Evolutionary conservation across 306 rosid species (phyloP), one percentile per base, ranked within the genome.

Genomic region (Echinosophora koreensis): DNA sequence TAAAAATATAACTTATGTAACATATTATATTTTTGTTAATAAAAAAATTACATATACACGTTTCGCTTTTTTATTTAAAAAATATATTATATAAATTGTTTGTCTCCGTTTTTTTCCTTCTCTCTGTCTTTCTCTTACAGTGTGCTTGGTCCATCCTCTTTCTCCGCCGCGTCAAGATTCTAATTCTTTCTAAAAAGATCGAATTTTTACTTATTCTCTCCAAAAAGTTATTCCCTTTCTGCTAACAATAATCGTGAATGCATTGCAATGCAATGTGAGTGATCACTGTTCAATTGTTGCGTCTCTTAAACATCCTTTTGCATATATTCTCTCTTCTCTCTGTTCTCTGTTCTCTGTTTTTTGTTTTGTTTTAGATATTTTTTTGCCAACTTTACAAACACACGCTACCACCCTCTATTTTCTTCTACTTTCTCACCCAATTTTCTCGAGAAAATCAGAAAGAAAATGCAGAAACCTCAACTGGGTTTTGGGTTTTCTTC

Each of bases 121-220:
- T 44, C 13, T 44, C n/a, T 44, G 11, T 44, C 50, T 44, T 3
- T 41, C 46, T 1, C 2, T 41, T 2, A 28, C 28, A 7, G 42
- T 27, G 22, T 10, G 0, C 6, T 69, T 41, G 38, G 42, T 49
- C 69, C 7, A 5, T 32, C 79, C 49, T 54, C 77, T 59, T 2
- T 84, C 81, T 32, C 57, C 38, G 75, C 79, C 87, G 74, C 41
- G 11, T 73, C 22, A 2, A 2, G 44, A 77, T 76, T 85, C 89
- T 62, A 1, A 2, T 68, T 66, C 71, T 18, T 46, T 68, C 59
- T 66, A 11, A 37, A 37, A 18, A 80, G 14, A 27, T n/a, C 14
- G 38, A 28, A n/a, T 80, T 17, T 5, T 18, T 37, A 2, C 65
- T 11, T 50, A 18, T 68, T 42, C 32, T 17, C 10, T 63, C 16